Evolutionary conservation across 192 early-diverging fungal genomes (phyloP).

Genomic region (Coemansia sp.): DNA sequence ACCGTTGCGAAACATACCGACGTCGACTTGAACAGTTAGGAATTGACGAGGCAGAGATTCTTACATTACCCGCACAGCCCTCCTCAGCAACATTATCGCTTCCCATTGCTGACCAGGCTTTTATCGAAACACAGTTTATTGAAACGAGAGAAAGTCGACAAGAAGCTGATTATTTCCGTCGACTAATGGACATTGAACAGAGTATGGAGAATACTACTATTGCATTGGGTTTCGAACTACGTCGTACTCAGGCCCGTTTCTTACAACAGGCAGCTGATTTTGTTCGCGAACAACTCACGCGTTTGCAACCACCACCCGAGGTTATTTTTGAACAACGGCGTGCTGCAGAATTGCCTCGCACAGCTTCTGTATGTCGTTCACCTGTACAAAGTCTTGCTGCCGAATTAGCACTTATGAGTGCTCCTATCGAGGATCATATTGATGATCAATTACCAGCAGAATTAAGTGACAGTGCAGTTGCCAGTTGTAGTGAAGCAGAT

Average conservation of each 20-base stretch:
- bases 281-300: conserved; percentile 53
- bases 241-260: conserved; percentile 53
- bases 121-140: conserved; percentile 51
- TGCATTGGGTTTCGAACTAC: conserved; percentile 52
- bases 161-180: conserved; percentile 49
- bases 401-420: conserved; percentile 14
- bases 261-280: conserved; percentile 52
- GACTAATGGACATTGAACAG: conserved; percentile 52
- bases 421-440: neutral
- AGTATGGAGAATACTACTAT: conserved; percentile 56
- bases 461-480: conserved; percentile 1
- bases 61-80: conserved; percentile 13
- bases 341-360: neutral
- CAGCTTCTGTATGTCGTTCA: conserved; percentile 1
- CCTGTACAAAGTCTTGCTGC: conserved; percentile 23
- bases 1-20: conserved; percentile 26
- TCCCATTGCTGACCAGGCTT: conserved; percentile 39
- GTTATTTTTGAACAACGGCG: conserved; percentile 3
- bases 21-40: conserved; percentile 17
- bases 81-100: neutral
- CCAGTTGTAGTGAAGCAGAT: neutral
- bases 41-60: conserved; percentile 32
- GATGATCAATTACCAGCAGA: neutral
- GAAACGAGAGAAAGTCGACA: conserved; percentile 51
- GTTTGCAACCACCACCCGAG: conserved; percentile 10